Percentiles rank a stretch among this genome's conserved stretches.
Conservation (phyloP, 768 basidiomycete genomes). For the Termitomyces sp. region DNA sequence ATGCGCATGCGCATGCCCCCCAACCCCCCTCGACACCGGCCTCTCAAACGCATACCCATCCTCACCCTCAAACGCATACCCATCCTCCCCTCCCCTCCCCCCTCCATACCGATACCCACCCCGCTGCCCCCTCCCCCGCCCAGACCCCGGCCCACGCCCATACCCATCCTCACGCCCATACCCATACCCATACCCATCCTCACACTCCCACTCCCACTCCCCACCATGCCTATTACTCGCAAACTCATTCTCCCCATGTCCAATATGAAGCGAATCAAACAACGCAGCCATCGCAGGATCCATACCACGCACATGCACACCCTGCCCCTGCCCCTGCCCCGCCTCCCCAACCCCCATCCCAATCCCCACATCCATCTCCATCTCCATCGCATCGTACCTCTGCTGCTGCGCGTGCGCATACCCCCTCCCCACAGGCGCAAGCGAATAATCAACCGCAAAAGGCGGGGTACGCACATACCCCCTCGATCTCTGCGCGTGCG, state of each 20-base stretch:
- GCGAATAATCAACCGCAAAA: slow-evolving; percentile 39
- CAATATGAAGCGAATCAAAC: slow-evolving; percentile 28
- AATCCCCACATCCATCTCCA: no score
- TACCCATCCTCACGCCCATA: not conserved
- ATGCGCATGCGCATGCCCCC: not conserved
- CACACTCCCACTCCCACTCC: not conserved
- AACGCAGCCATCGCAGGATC: slow-evolving; percentile 37
- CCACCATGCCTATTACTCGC: not conserved
- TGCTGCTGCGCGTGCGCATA: not conserved
- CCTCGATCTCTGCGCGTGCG: not conserved
- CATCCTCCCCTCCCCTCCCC: not conserved
- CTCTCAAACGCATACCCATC: slow-evolving; percentile 1
- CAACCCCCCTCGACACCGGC: not conserved
- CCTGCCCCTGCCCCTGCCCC: not conserved
- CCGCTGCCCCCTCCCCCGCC: not conserved
- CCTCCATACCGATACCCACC: not conserved
- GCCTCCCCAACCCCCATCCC: not conserved
- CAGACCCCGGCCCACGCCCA: not conserved
- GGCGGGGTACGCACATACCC: slow-evolving; percentile 6
- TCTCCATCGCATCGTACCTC: not conserved
- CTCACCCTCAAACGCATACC: not conserved
- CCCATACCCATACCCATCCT: not conserved
- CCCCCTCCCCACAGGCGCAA: slow-evolving; percentile 22
- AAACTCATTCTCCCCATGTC: not conserved
- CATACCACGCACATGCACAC: slow-evolving; percentile 11